phyloP scores from a whole-genome alignment of 2,329 filamentous ascomycete species.

The Ophiocordyceps camponoti-saundersi region DNA sequence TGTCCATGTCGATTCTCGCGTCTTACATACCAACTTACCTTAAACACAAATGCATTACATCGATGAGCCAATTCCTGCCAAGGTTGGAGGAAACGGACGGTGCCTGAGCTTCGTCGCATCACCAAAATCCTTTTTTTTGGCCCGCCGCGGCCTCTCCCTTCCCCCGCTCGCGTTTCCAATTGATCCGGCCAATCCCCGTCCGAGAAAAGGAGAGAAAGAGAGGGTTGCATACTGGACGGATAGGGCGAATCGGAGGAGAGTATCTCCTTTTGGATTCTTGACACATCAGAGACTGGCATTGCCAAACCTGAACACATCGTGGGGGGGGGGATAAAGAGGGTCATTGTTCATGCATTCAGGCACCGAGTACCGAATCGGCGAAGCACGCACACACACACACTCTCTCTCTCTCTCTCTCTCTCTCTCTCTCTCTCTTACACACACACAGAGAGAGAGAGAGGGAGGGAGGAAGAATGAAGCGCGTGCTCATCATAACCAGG shows the following conservation, averaged over 20 bases:
- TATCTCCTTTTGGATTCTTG: background rate
- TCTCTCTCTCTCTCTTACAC: too few relatives aligned
- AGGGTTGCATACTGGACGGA: background rate
- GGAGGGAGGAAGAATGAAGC: too few relatives aligned
- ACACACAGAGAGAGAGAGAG: too few relatives aligned
- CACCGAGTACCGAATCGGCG: too few relatives aligned
- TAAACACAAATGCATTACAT: too few relatives aligned
- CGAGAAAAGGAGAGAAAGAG: background rate
- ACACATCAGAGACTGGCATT: background rate
- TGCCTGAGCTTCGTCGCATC: background rate
- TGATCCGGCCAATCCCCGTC: background rate
- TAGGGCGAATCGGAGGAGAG: background rate
- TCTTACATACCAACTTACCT: too few relatives aligned
- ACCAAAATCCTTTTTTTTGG: background rate
- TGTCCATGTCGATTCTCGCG: background rate
- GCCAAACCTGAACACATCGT: background rate
- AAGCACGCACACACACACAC: too few relatives aligned
- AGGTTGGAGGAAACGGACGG: background rate
- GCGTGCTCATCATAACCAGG: background rate
- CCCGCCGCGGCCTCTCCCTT: background rate
- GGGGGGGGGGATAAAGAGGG: too few relatives aligned
- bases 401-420: too few relatives aligned
- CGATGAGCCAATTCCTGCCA: background rate
- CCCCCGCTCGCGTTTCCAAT: background rate
- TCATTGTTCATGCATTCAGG: background rate